Conservation (phyloP, 257 asterid species). For the Agastache rugosa region DNA sequence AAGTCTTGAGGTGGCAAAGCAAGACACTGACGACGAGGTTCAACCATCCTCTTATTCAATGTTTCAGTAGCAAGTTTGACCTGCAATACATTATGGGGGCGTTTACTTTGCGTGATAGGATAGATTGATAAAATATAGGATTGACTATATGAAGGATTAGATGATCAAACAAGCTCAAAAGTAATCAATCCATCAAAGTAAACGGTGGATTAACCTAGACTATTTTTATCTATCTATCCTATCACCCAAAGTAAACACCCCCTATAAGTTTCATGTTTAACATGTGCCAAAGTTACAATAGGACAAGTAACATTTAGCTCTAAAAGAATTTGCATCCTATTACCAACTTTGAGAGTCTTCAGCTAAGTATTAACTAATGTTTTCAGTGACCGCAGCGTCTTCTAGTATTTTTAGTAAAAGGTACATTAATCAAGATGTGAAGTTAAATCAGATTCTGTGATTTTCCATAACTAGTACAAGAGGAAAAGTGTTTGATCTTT, state of each 20-base stretch:
- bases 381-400: not conserved
- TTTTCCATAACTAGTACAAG: no score
- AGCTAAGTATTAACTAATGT: not conserved
- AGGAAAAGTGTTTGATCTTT: no score
- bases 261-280: not conserved
- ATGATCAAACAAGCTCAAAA: no score
- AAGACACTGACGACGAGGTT: slow-evolving; percentile 91
- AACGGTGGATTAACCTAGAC: no score
- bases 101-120: no score
- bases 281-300: not conserved
- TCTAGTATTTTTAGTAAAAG: not conserved
- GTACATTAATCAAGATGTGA: not conserved
- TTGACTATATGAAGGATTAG: no score
- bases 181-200: no score
- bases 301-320: not conserved
- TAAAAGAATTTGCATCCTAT: not conserved
- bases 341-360: no score
- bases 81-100: slow-evolving; percentile 61
- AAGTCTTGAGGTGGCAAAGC: slow-evolving; percentile 79
- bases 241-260: no score
- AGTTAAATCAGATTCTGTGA: not conserved
- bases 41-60: slow-evolving; percentile 86
- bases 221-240: no score
- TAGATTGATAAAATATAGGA: no score
- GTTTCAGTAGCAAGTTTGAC: slow-evolving; percentile 81